Percentiles rank a stretch among this genome's conserved stretches.
These are phyloP conservation scores for Fusarium liriodendri DNA, from an alignment of 2,329 filamentous ascomycete species.

Conservation along the genomic window DNA sequence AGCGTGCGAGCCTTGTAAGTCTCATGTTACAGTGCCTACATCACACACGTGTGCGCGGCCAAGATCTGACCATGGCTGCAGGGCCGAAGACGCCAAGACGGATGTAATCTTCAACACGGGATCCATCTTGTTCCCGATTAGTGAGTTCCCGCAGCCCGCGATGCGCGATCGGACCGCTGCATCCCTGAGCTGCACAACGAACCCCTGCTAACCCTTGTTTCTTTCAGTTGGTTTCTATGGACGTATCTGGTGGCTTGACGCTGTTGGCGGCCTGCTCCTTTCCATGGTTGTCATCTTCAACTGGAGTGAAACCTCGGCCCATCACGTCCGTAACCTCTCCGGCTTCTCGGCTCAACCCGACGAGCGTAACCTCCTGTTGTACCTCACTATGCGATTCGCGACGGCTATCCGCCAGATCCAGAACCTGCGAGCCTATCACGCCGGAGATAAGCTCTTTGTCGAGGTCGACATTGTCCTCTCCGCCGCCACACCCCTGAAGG, in stretches of 20 bases:
- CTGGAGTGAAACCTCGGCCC: constrained; percentile 78
- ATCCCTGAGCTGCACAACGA: not conserved
- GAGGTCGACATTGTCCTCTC: constrained; percentile 86
- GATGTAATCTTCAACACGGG: constrained; percentile 93
- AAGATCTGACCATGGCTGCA: constrained; percentile 35
- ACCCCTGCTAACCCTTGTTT: constrained; percentile 25
- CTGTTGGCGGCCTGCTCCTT: constrained; percentile 81
- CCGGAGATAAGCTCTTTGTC: constrained; percentile 86
- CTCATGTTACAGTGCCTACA: constrained; percentile 2
- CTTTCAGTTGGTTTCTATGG: constrained; percentile 75
- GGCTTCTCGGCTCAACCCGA: constrained; percentile 83
- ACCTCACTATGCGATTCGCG: constrained; percentile 93
- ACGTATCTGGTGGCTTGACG: constrained; percentile 86
- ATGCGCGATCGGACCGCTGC: constrained; percentile 8
- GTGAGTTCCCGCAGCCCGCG: constrained; percentile 50
- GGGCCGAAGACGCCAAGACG: constrained; percentile 67
- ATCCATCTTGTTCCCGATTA: constrained; percentile 85
- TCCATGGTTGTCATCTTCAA: constrained; percentile 83
- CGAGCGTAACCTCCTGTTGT: constrained; percentile 86
- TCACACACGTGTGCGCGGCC: not conserved
- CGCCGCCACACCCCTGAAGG: constrained; percentile 77
- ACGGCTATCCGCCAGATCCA: constrained; percentile 89
- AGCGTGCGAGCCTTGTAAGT: constrained; percentile 81
- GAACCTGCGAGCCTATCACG: constrained; percentile 85
- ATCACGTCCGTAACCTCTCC: constrained; percentile 84